phyloP scores from a whole-genome alignment of 2,329 filamentous ascomycete genomes.

The Cladosporium sp. region DNA sequence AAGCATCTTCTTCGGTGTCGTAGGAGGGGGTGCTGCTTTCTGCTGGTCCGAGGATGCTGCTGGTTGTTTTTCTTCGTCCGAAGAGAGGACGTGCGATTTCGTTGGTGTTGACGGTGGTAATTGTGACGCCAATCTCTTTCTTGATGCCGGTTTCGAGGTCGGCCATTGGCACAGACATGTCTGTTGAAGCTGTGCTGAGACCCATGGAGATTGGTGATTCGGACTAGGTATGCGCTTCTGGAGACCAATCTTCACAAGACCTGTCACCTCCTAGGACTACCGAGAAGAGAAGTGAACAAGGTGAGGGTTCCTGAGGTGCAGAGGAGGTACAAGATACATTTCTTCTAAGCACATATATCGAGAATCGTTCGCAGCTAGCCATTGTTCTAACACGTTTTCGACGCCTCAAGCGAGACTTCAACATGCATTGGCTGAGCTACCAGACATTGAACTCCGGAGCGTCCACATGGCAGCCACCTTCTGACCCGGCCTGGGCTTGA shows the following conservation, averaged over 20 bases:
- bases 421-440: background rate
- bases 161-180: constrained; percentile 10
- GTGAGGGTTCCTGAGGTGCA: background rate
- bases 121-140: constrained; percentile 12
- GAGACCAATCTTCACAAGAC: background rate
- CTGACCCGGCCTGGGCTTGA: background rate
- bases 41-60: constrained; percentile 21
- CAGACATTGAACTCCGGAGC: background rate
- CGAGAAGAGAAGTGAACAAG: background rate
- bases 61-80: constrained; percentile 27
- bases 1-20: constrained; percentile 51
- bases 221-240: background rate
- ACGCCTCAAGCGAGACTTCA: constrained; percentile 4
- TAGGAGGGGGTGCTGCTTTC: constrained; percentile 14
- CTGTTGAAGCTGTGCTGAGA: constrained; percentile 1
- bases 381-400: background rate
- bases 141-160: constrained; percentile 28
- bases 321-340: background rate
- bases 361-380: background rate
- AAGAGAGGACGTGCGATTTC: constrained; percentile 23
- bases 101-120: constrained; percentile 2
- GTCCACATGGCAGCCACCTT: background rate
- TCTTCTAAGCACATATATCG: background rate
- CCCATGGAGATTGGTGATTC: background rate
- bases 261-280: background rate